Base-by-base conservation (phyloP, 1,139 yeast genomes). In the Candida glucosophila region DNA sequence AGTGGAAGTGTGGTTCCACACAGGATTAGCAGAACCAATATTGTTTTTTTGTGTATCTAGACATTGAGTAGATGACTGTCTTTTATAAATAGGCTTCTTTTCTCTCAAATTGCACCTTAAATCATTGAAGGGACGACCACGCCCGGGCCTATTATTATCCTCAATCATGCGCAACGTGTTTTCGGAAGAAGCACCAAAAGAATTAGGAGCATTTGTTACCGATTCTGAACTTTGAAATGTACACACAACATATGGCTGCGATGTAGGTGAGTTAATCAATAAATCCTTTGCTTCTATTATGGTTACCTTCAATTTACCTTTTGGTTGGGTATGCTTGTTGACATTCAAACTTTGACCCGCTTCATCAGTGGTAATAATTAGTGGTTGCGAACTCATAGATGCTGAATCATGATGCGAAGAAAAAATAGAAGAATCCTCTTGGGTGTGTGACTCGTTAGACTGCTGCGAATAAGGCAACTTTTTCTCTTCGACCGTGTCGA, bases 171-270 rank as follows among this genome's bases (percentile, higher is more conserved):
- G 86, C 7, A 67, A 54, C 22, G 38, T 36, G 8, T 45, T 47
- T 39, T 33, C 30, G 20, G 64, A 61, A 12, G 57, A 47, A 31
- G 60, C 67, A 19, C 69, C 75, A 37, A 65, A 65, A 16, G 78
- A 68, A 35, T 74, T 80, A 3, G 92, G 86, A 10, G 90, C 88
- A 36, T 76, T 75, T 15, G 94, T 77, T 33, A 88, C 86, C 39
- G 78, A 82, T 55, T 88, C 97, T 2, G 94, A 79, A 35, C 92
- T 79, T 48, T 86, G 95, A 56, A 82, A 88, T 2, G 95, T 82
- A 51, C 95, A 83, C 17, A 88, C 95, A 14, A 83, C 95, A 49
- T 88, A 88, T 3, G 95, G 95, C 41, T 74, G 78, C 6, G 85
- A 67, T 23, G 53, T 54, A 36, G 67, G 58, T 3, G 72, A 55